Evolutionary conservation across 2,329 filamentous ascomycete genomes (phyloP).

Genomic region (Onygenales sp.): DNA sequence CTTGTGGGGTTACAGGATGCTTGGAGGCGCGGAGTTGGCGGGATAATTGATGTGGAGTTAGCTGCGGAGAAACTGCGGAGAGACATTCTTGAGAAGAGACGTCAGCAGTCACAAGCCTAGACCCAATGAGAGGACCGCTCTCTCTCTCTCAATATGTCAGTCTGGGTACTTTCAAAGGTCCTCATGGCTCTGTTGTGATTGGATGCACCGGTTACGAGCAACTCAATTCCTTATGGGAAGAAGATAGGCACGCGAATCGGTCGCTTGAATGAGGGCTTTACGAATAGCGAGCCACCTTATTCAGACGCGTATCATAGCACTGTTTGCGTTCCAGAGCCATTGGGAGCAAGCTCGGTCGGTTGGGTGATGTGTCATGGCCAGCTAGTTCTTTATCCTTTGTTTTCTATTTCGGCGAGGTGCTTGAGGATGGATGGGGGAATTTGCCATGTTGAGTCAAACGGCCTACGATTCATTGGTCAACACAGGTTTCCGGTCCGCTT

Average conservation of each 20-base stretch:
- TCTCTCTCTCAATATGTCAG: neutral
- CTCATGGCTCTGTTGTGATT: neutral
- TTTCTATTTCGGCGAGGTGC: neutral
- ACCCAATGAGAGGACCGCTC: slow-evolving; percentile 13
- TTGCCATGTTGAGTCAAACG: neutral
- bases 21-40: slow-evolving; percentile 70
- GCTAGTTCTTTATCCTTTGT: neutral
- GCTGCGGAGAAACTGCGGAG: slow-evolving; percentile 64
- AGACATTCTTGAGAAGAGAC: slow-evolving; percentile 56
- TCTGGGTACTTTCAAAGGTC: neutral
- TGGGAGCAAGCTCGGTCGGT: neutral
- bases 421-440: neutral
- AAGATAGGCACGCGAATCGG: neutral
- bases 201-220: neutral
- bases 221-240: neutral
- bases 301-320: neutral
- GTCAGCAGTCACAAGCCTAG: slow-evolving; percentile 27
- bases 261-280: neutral
- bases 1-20: slow-evolving; percentile 62
- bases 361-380: neutral
- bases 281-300: neutral
- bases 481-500: neutral
- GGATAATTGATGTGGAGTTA: slow-evolving; percentile 76
- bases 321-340: neutral
- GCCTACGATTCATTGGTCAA: neutral